Evolutionary conservation across 257 asterid species (phyloP).

Genomic region (Avicennia marina): DNA sequence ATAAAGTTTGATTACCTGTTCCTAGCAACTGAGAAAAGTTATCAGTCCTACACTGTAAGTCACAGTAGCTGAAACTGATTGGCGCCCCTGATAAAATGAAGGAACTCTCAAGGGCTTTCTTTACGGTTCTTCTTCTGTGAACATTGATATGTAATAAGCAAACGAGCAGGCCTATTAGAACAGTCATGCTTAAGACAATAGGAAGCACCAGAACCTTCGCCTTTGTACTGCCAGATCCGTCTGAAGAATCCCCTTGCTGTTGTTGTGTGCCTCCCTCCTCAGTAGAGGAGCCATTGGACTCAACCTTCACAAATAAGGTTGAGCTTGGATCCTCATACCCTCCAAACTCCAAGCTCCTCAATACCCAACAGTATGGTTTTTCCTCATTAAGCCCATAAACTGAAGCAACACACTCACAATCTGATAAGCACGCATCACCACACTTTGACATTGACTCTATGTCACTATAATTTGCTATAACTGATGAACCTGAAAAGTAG

Average conservation of each 20-base stretch:
- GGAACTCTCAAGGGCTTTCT: conserved; percentile 56
- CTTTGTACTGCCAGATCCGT: conserved; percentile 21
- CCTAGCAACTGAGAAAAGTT: conserved; percentile 71
- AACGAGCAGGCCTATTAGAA: conserved; percentile 52
- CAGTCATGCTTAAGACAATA: conserved; percentile 62
- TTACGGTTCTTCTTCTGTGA: conserved; percentile 46
- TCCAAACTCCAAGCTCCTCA: conserved; percentile 65
- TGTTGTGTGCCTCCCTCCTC: too few species aligned
- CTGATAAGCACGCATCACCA: conserved; percentile 73
- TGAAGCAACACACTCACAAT: conserved; percentile 76
- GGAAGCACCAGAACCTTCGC: conserved; percentile 70
- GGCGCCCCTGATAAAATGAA: conserved; percentile 72
- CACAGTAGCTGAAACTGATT: conserved; percentile 61
- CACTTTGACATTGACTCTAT: conserved; percentile 49
- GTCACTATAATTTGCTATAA: conserved; percentile 76
- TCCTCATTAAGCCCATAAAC: conserved; percentile 83
- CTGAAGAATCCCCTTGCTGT: conserved; percentile 23
- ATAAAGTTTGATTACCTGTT: conserved; percentile 44
- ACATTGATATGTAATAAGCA: conserved; percentile 47
- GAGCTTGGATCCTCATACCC: conserved; percentile 79
- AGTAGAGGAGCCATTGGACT: conserved; percentile 32
- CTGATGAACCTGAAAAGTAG: conserved; percentile 59
- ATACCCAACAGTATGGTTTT: conserved; percentile 77
- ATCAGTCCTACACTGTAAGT: conserved; percentile 54
- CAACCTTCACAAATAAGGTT: conserved; percentile 76